Evolutionary conservation across 768 basidiomycete species (phyloP).

Genomic region (Phlegmacium glaucopus): DNA sequence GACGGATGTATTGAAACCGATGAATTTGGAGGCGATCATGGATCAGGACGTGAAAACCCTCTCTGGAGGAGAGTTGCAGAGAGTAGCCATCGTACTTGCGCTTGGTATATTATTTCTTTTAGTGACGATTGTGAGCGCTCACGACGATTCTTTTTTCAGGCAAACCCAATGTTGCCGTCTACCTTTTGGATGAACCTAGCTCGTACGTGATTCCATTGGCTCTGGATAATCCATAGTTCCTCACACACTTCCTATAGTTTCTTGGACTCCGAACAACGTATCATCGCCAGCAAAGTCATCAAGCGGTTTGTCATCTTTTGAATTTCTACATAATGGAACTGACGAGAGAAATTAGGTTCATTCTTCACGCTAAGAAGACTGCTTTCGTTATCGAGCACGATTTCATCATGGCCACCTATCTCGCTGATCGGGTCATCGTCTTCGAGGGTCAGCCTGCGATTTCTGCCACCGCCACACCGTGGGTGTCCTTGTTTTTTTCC

Average conservation of each 20-base stretch:
- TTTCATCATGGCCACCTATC: conserved; percentile 99
- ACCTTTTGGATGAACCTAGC: conserved; percentile 94
- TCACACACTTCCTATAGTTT: conserved; percentile 48
- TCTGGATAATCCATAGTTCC: not conserved
- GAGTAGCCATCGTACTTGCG: conserved; percentile 94
- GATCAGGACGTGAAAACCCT: conserved; percentile 98
- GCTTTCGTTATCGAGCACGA: conserved; percentile 99
- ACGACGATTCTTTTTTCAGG: conserved; percentile 29
- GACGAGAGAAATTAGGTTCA: conserved; percentile 59
- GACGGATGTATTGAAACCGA: conserved; percentile 90
- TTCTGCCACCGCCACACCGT: conserved; percentile 89
- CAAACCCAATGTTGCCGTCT: conserved; percentile 80
- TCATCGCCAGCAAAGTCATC: conserved; percentile 96
- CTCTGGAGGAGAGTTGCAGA: conserved; percentile 97
- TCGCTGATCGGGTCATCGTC: conserved; percentile 95
- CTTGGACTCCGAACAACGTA: conserved; percentile 99
- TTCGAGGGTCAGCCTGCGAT: conserved; percentile 87
- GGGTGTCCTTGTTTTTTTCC: conserved; percentile 3
- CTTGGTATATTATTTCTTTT: conserved; percentile 49
- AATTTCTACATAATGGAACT: conserved; percentile 1
- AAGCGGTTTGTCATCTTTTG: conserved; percentile 61
- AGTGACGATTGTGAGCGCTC: conserved; percentile 5
- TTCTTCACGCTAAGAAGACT: conserved; percentile 97
- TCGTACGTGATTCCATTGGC: conserved; percentile 40
- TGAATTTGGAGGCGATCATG: conserved; percentile 91